Percentiles rank a stretch among this genome's conserved stretches.
These are phyloP conservation scores for Raffaelea ambrosiae DNA, from an alignment of 2,329 filamentous ascomycete species.

Conservation along the genomic window DNA sequence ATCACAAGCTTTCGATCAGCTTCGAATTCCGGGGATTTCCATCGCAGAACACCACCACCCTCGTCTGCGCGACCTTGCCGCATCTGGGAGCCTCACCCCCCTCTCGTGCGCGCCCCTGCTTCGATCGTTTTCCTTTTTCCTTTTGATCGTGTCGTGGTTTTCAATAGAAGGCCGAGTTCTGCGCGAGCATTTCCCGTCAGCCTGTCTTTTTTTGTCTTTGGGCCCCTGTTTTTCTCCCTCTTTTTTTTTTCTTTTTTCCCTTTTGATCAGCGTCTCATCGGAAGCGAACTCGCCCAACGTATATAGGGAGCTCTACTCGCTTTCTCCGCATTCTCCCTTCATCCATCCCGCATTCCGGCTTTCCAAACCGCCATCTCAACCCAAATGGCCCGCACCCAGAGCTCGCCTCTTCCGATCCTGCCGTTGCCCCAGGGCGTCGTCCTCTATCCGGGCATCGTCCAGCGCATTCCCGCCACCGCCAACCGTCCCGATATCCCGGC, in stretches of 20 bases:
- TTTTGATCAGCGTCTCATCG: neutral
- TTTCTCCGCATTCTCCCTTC: too few relatives aligned
- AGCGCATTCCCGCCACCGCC: conserved; percentile 73
- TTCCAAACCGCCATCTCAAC: neutral
- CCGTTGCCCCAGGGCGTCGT: conserved; percentile 73
- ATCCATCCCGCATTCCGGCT: too few relatives aligned
- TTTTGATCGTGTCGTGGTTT: neutral
- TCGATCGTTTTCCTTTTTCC: too few relatives aligned
- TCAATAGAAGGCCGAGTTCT: too few relatives aligned
- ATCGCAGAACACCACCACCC: too few relatives aligned
- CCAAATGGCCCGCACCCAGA: conserved; percentile 26
- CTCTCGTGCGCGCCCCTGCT: too few relatives aligned
- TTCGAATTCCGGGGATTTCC: conserved; percentile 1
- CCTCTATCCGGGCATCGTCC: conserved; percentile 75
- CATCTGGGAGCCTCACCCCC: too few relatives aligned
- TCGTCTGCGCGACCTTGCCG: too few relatives aligned
- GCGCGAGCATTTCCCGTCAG: too few relatives aligned
- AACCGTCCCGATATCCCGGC: conserved; percentile 81
- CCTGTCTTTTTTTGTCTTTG: neutral
- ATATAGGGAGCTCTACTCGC: too few relatives aligned
- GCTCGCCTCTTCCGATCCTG: conserved; percentile 61
- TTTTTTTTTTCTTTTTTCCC: neutral
- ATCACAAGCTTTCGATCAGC: conserved; percentile 10
- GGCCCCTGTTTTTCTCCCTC: neutral
- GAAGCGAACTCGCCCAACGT: too few relatives aligned